A percentile compares a stretch with the other conserved stretches of the same genome.
Evolutionary conservation across 306 rosid species (phyloP).

Genomic region (Citrullus mucosospermus): DNA sequence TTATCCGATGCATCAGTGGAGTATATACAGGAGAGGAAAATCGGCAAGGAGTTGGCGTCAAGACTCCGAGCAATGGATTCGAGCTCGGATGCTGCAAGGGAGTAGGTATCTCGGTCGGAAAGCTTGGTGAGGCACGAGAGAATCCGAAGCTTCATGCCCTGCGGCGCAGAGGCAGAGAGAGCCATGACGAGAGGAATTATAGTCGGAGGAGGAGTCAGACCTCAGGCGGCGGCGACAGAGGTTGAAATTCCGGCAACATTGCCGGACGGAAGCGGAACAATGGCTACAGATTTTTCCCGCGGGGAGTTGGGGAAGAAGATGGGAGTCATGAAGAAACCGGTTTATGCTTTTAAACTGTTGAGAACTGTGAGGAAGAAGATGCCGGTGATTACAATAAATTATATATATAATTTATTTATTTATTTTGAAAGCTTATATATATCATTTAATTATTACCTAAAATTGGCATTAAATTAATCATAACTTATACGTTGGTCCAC

Average conservation of each 20-base stretch:
- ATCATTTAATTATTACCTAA: background rate
- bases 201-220: background rate
- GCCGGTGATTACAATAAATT: background rate
- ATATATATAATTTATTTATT: no score
- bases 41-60: constrained; percentile 32
- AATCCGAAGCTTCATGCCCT: constrained; percentile 60
- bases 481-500: background rate
- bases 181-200: constrained; percentile 29
- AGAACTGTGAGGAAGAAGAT: background rate
- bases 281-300: background rate
- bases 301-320: background rate
- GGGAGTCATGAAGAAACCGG: background rate
- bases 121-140: constrained; percentile 79
- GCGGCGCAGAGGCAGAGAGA: constrained; percentile 25
- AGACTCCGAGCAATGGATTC: constrained; percentile 62
- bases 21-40: constrained; percentile 71
- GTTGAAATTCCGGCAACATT: constrained; percentile 42
- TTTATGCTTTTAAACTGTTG: constrained; percentile 9
- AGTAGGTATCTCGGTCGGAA: constrained; percentile 87
- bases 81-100: constrained; percentile 56
- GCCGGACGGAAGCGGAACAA: constrained; percentile 17
- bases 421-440: no score
- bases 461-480: background rate
- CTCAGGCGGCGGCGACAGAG: background rate
- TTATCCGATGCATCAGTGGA: constrained; percentile 76